Conservation (phyloP, 2,329 filamentous ascomycete species). For the Fusarium algeriense region DNA sequence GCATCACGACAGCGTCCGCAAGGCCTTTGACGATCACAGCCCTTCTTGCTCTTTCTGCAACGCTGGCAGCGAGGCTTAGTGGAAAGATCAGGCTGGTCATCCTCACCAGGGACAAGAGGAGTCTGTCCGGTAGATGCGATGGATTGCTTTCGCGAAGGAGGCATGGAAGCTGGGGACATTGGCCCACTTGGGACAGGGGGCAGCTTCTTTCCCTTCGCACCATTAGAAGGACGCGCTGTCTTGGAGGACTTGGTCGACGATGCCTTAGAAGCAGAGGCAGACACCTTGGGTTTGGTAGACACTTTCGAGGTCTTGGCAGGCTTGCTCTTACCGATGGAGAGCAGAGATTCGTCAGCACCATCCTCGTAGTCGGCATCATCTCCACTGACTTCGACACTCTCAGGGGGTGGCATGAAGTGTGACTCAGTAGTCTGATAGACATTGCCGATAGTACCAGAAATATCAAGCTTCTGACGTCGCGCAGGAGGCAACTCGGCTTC, state of each 20-base stretch:
- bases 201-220: slow-evolving; percentile 66
- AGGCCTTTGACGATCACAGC: slow-evolving; percentile 94
- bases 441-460: slow-evolving; percentile 57
- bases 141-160: slow-evolving; percentile 81
- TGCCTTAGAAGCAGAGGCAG: slow-evolving; percentile 50
- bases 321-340: slow-evolving; percentile 57
- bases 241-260: slow-evolving; percentile 59
- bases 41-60: slow-evolving; percentile 99
- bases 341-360: slow-evolving; percentile 52
- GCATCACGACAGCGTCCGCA: slow-evolving; percentile 97
- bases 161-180: slow-evolving; percentile 75
- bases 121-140: slow-evolving; percentile 68
- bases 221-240: slow-evolving; percentile 53
- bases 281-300: slow-evolving; percentile 57
- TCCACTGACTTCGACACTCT: slow-evolving; percentile 56
- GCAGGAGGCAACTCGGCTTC: slow-evolving; percentile 71
- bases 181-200: slow-evolving; percentile 56
- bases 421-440: slow-evolving; percentile 66
- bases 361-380: slow-evolving; percentile 53
- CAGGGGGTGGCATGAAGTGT: slow-evolving; percentile 65
- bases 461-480: slow-evolving; percentile 69
- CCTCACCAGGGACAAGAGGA: slow-evolving; percentile 73
- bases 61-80: slow-evolving; percentile 97
- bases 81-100: slow-evolving; percentile 92
- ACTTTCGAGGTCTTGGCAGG: slow-evolving; percentile 55